Base-by-base conservation (phyloP, 345 rosid genomes). In the Eucalyptus pauciflora region DNA sequence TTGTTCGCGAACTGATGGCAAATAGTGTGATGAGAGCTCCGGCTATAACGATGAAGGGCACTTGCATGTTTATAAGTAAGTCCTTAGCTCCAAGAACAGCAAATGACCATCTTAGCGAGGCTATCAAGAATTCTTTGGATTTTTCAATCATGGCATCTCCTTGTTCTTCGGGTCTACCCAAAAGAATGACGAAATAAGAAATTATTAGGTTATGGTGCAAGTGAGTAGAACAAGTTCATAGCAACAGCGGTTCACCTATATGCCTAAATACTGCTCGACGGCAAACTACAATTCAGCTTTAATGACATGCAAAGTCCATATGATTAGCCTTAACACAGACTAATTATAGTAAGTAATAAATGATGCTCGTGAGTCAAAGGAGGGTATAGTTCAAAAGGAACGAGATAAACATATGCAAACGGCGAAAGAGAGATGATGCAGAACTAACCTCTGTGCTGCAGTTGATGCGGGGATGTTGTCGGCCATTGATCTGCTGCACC, bases 391-490 rank as follows among this genome's bases (percentile, higher is more conserved):
- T 54, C 58, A 54, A 3, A 54, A 54, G 62, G 29, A 56, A 56
- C 62, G 29, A 56, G 62, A 56, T 56, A 0, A 22, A 56, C 62
- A 24, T 56, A 56, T 56, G 29, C 62, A 56, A 56, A 56, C 62
- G 0, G 0, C 29, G 62, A 56, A 56, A 56, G 62, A 56, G 0
- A 56, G 62, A 24, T 56, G 62, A 0, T 58, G 67, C 67, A 58
- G 29, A 25, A 58, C 67, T 24, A 0, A 58, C 67, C 67, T 25
- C 67, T 0, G 67, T 0, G 67, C 67, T 58, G 5, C n/a, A 58
- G n/a, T 25, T 58, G n/a, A 1, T 25, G 67, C 0, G 1, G 14
- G 13, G n/a, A 0, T 2, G 2, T 0, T 11, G 67, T 0, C 13
- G n/a, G 15, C 13, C 67, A 58, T 58, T 11, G 4, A 25, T 58